Conservation (phyloP, 169 alveolate genomes). For the Neospora caninum region DNA sequence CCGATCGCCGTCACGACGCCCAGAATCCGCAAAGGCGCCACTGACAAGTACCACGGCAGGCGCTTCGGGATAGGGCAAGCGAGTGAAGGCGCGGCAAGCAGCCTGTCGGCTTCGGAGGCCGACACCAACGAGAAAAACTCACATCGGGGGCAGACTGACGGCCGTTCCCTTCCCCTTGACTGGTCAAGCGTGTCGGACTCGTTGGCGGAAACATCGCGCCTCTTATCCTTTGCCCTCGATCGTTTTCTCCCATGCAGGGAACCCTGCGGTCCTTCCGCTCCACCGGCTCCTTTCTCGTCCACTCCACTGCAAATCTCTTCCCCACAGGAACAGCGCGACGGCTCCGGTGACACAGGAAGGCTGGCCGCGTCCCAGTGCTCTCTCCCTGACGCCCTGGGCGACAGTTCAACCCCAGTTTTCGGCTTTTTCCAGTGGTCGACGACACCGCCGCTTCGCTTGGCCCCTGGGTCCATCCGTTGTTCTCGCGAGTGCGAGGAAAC, state of each 20-base stretch:
- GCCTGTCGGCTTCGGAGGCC: background rate
- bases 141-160: slow-evolving; percentile 48
- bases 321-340: too few relatives aligned
- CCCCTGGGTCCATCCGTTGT: background rate
- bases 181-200: background rate
- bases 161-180: slow-evolving; percentile 40
- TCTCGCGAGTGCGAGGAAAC: background rate
- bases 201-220: too few relatives aligned
- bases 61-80: slow-evolving; percentile 26
- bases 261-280: slow-evolving; percentile 40
- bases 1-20: slow-evolving; percentile 25
- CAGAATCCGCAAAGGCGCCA: slow-evolving; percentile 41
- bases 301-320: background rate
- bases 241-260: slow-evolving; percentile 13
- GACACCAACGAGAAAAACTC: slow-evolving; percentile 22
- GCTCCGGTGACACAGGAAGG: too few relatives aligned
- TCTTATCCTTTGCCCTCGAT: slow-evolving; percentile 24
- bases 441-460: slow-evolving; percentile 29
- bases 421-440: too few relatives aligned
- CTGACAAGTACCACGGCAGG: slow-evolving; percentile 32
- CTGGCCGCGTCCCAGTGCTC: too few relatives aligned
- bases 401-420: too few relatives aligned
- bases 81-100: slow-evolving; percentile 24
- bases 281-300: background rate
- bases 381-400: too few relatives aligned